phyloP scores from a whole-genome alignment of 192 early-diverging fungal species.

The Cladochytrium replicatum region DNA sequence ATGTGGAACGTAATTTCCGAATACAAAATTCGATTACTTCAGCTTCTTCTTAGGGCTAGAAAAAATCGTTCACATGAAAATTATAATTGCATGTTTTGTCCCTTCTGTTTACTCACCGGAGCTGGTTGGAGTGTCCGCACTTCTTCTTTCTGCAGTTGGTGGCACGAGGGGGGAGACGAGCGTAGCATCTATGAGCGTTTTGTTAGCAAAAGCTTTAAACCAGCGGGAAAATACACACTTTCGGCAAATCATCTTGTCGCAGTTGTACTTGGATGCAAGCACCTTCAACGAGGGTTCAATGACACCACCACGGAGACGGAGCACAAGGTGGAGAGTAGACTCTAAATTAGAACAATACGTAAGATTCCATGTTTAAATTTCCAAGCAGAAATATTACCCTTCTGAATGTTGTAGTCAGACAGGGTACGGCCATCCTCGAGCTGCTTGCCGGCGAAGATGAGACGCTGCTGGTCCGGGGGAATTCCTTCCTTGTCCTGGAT shows the following conservation, averaged over 20 bases:
- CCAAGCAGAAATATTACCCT: slow-evolving; percentile 35
- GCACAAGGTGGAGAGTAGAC: slow-evolving; percentile 93
- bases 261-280: slow-evolving; percentile 99
- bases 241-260: slow-evolving; percentile 99
- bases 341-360: slow-evolving; percentile 23
- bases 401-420: slow-evolving; percentile 99
- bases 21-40: too few relatives aligned
- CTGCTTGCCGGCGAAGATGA: slow-evolving; percentile 99
- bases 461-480: slow-evolving; percentile 98
- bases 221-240: slow-evolving; percentile 40
- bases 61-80: slow-evolving; percentile 1
- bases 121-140: slow-evolving; percentile 99
- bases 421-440: slow-evolving; percentile 97
- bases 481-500: too few relatives aligned
- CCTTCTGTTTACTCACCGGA: slow-evolving; percentile 37
- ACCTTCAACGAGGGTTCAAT: slow-evolving; percentile 99
- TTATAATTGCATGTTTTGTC: not conserved
- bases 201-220: not conserved
- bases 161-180: slow-evolving; percentile 96
- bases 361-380: not conserved
- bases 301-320: slow-evolving; percentile 93
- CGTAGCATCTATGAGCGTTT: slow-evolving; percentile 84
- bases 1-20: too few relatives aligned
- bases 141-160: slow-evolving; percentile 99
- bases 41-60: slow-evolving; percentile 93